Conservation (phyloP, 345 rosid genomes). For the Dipteronia dyeriana region DNA sequence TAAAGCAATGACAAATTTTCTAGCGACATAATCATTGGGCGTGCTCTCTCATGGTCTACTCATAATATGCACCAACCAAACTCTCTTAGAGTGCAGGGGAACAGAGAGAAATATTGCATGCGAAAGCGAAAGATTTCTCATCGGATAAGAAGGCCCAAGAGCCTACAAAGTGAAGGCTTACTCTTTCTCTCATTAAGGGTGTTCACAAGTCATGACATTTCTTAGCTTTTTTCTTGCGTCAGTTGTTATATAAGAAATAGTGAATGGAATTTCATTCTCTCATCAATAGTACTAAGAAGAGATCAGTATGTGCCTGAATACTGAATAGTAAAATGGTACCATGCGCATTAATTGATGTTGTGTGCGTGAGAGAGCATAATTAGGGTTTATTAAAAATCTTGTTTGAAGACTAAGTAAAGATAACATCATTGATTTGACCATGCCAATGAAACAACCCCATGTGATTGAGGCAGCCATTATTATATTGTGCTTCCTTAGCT, state of each 20-base stretch:
- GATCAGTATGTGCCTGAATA: constrained; percentile 1
- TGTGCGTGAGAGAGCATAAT: constrained; percentile 31
- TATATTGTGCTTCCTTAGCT: constrained; percentile 20
- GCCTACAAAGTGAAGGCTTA: background rate
- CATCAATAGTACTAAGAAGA: background rate
- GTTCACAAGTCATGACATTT: background rate
- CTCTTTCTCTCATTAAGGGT: constrained; percentile 9
- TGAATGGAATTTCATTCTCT: background rate
- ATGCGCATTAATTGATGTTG: constrained; percentile 29
- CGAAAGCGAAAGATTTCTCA: background rate
- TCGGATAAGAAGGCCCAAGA: background rate
- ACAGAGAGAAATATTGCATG: constrained; percentile 10
- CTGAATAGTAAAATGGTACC: too few relatives aligned
- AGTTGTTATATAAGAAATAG: constrained; percentile 22
- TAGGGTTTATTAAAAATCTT: constrained; percentile 29
- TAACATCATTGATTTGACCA: constrained; percentile 25
- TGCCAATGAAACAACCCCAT: background rate
- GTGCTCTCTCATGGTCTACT: constrained; percentile 44
- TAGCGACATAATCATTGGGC: constrained; percentile 59
- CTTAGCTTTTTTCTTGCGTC: constrained; percentile 12
- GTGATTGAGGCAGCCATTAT: constrained; percentile 32
- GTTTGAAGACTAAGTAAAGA: constrained; percentile 27
- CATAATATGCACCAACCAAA: constrained; percentile 27
- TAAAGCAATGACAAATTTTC: constrained; percentile 39
- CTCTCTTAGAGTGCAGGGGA: background rate